Evolutionary conservation across 768 basidiomycete species (phyloP), one percentile per base, ranked within the genome.

Genomic region (Melanogaster broomeanus): DNA sequence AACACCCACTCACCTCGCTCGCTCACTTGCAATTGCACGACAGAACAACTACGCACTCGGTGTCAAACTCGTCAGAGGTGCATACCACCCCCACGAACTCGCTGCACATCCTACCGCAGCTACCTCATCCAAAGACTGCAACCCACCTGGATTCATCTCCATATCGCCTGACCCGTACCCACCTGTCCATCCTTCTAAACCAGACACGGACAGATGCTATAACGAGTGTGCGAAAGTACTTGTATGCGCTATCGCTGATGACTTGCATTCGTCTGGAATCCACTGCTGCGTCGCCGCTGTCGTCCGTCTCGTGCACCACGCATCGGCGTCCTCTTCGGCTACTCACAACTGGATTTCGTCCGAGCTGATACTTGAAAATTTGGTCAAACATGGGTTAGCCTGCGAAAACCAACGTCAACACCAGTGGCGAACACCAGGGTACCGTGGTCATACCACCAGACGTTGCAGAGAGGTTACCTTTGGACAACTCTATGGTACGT

Each of bases 51-150:
- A 90, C 63, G 76, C 88, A 0, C 77, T 96, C 0, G 94, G 94
- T 10, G 84, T 93, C 49, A 98, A 97, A 69, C 86, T 98, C 42
- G 94, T 97, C 27, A 83, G 94, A 21, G 94, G 94, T 0, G 94
- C 94, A 3, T 98, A 98, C 68, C 91, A 94, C 61, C 77, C 83
- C 0, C 81, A 88, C 51, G 94, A 97, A 62, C 55, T 80, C 24
- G 71, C 77, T 5, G 82, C 82, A 2, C 77, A 65, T 31, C 33
- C 52, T 10, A 42, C 57, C 11, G 30, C 48, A 10, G 19, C 45
- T 25, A 70, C 72, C 1, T 61, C 71, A n/a, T 18, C 24, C 15
- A 21, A 30, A 31, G 31, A 11, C 15, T 12, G 12, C 31, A 31
- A 31, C 31, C 3, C 38, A 30, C 39, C 52, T 1, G n/a, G 16